phyloP scores from a whole-genome alignment of 1,284 basidiomycete genomes.

The Meripilus lineatus region DNA sequence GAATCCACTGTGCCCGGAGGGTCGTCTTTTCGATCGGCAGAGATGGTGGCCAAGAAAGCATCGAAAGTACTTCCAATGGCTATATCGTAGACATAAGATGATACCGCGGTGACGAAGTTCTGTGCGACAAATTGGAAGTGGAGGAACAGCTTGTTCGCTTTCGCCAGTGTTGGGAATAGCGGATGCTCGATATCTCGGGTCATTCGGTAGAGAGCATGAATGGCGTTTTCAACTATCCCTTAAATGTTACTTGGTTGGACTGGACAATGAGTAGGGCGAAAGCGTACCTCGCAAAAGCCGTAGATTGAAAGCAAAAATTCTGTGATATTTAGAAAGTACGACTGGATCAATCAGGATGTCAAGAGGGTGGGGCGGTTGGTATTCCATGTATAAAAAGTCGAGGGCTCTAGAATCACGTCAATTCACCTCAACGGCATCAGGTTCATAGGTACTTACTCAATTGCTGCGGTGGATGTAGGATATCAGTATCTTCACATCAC shows the following conservation, averaged over 20 bases:
- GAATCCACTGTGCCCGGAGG: slow-evolving; percentile 16
- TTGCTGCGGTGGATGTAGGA: slow-evolving; percentile 38
- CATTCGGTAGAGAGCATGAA: slow-evolving; percentile 64
- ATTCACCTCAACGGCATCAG: neutral
- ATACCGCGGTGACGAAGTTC: slow-evolving; percentile 60
- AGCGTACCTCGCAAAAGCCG: slow-evolving; percentile 67
- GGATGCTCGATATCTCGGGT: slow-evolving; percentile 35
- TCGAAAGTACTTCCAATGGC: slow-evolving; percentile 75
- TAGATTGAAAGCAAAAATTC: slow-evolving; percentile 74
- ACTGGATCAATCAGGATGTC: slow-evolving; percentile 64
- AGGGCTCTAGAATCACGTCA: slow-evolving; percentile 51
- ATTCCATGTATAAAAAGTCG: slow-evolving; percentile 85
- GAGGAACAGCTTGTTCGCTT: slow-evolving; percentile 49
- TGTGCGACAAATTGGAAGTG: slow-evolving; percentile 72
- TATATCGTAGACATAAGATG: slow-evolving; percentile 69
- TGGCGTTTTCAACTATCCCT: slow-evolving; percentile 62
- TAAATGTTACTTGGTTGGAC: slow-evolving; percentile 2
- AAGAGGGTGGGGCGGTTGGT: slow-evolving; percentile 72
- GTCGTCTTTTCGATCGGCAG: slow-evolving; percentile 14
- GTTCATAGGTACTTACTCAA: slow-evolving; percentile 44
- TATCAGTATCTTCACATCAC: too few species aligned
- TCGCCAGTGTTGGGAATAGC: slow-evolving; percentile 56
- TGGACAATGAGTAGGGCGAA: neutral
- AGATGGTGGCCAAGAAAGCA: slow-evolving; percentile 45
- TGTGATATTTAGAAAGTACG: slow-evolving; percentile 79